These are phyloP conservation scores for Lipomyces lipofer DNA, from an alignment of 805 yeast genomes.

Conservation along the genomic window DNA sequence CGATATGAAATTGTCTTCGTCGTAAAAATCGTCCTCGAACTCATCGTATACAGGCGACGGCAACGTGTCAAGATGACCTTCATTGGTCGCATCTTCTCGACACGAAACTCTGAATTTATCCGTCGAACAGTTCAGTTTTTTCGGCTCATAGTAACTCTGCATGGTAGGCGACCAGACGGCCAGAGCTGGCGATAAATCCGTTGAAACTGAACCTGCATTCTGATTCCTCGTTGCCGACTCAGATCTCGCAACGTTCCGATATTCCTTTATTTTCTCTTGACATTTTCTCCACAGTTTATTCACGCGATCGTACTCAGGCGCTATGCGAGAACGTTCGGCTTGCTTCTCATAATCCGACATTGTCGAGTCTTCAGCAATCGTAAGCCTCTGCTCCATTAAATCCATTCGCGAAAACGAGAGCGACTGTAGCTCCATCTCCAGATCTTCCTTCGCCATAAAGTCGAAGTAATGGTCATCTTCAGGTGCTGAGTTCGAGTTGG, in stretches of 20 bases:
- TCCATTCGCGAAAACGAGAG: conserved; percentile 12
- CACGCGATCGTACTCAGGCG: conserved; percentile 15
- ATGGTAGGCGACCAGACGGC: no score
- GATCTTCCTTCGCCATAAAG: conserved; percentile 9
- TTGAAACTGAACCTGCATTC: not conserved
- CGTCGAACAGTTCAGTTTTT: no score
- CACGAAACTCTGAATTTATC: not conserved
- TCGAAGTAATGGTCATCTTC: conserved; percentile 7
- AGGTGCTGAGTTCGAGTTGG: not conserved
- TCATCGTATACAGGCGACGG: not conserved
- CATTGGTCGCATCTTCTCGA: no score
- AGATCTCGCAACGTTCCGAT: not conserved
- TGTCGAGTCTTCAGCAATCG: conserved; percentile 17
- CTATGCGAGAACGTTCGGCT: conserved; percentile 5
- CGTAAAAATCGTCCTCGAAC: not conserved
- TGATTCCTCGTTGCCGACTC: not conserved
- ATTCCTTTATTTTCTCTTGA: not conserved
- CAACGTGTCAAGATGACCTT: not conserved
- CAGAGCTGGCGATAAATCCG: no score
- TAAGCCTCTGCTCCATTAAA: conserved; percentile 14
- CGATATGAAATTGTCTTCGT: not conserved
- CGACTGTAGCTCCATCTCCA: conserved; percentile 6
- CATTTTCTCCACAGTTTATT: conserved; percentile 6
- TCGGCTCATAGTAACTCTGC: no score
- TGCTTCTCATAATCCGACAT: conserved; percentile 7